Percentiles rank a stretch among this genome's conserved stretches.
phyloP scores from a whole-genome alignment of 352 stramenopile species.

The Phytophthora citrophthora region DNA sequence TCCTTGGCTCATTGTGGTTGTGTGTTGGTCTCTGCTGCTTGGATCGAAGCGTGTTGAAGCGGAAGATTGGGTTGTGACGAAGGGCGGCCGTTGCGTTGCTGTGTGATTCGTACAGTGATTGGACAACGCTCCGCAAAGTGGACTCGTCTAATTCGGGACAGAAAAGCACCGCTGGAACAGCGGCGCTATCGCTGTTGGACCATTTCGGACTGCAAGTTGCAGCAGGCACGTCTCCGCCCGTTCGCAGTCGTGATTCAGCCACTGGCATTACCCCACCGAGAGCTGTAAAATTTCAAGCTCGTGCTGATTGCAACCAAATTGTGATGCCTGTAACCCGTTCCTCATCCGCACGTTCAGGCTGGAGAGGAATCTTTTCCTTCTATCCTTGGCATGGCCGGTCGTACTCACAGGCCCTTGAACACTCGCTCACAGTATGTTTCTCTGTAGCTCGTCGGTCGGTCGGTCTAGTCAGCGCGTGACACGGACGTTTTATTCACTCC shows the following conservation, averaged over 20 bases:
- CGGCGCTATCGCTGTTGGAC: too few relatives aligned
- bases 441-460: not conserved
- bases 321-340: not conserved
- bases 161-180: too few relatives aligned
- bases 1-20: slow-evolving; percentile 19
- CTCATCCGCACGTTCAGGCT: not conserved
- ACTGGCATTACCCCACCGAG: not conserved
- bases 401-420: not conserved
- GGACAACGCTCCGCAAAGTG: not conserved
- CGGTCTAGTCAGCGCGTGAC: slow-evolving; percentile 13
- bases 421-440: slow-evolving; percentile 8
- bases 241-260: not conserved
- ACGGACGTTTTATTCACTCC: not conserved
- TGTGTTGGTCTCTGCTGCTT: not conserved
- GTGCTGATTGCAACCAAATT: not conserved
- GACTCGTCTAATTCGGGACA: too few relatives aligned
- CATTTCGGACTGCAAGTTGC: too few relatives aligned
- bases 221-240: not conserved
- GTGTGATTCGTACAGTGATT: not conserved
- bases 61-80: slow-evolving; percentile 29
- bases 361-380: slow-evolving; percentile 3
- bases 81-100: slow-evolving; percentile 19
- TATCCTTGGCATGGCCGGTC: slow-evolving; percentile 12
- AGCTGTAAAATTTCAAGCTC: not conserved
- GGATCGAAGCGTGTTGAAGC: slow-evolving; percentile 18